Conservation (phyloP, 345 rosid genomes). For the Rhodomyrtus tomentosa region DNA sequence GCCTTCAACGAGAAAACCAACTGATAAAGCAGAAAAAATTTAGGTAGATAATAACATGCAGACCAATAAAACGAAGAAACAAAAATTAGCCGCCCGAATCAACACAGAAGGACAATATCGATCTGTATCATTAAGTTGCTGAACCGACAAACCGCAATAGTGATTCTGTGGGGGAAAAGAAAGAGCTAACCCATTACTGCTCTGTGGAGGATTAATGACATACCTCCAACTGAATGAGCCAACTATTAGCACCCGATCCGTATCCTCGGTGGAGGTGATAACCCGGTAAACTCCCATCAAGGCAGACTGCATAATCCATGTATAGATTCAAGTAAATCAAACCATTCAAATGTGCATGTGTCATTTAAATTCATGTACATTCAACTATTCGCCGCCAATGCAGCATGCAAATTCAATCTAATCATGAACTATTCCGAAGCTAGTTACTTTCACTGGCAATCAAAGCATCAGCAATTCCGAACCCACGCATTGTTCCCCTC, state of each 20-base stretch:
- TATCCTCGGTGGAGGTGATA: constrained; percentile 63
- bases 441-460: background rate
- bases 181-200: background rate
- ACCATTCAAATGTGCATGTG: background rate
- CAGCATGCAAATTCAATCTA: background rate
- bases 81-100: background rate
- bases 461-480: background rate
- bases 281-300: constrained; percentile 70
- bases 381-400: background rate
- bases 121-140: background rate
- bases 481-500: background rate
- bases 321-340: background rate
- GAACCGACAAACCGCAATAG: background rate
- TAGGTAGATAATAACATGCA: background rate
- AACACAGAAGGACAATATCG: background rate
- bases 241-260: constrained; percentile 61
- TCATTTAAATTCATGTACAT: background rate
- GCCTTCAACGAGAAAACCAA: background rate
- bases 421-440: background rate
- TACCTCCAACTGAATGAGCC: constrained; percentile 77
- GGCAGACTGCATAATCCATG: constrained; percentile 31
- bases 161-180: background rate
- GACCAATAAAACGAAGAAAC: background rate
- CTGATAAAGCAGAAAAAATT: background rate
- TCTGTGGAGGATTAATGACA: background rate